These are phyloP conservation scores for Xylariaceae sp. DNA, from an alignment of 2,329 filamentous ascomycete genomes.

Conservation along the genomic window DNA sequence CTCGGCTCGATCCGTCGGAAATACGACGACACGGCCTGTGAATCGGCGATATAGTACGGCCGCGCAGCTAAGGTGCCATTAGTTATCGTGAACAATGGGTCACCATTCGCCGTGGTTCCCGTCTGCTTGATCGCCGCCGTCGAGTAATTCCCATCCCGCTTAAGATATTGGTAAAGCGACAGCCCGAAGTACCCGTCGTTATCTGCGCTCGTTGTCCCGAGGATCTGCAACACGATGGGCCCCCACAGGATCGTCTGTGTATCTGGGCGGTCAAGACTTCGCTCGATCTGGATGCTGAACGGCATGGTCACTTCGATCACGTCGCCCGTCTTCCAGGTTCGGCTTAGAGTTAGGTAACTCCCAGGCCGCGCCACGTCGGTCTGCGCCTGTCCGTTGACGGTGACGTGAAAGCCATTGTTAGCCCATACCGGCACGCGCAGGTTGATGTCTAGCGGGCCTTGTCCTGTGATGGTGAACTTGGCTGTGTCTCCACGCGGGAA, in stretches of 20 bases:
- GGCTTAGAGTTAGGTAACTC: slow-evolving; percentile 31
- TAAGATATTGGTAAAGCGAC: slow-evolving; percentile 32
- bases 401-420: slow-evolving; percentile 28
- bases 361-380: slow-evolving; percentile 20
- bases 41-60: slow-evolving; percentile 33
- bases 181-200: slow-evolving; percentile 27
- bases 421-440: slow-evolving; percentile 32
- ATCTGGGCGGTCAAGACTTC: slow-evolving; percentile 32
- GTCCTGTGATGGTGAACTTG: slow-evolving; percentile 29
- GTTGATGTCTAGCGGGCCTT: slow-evolving; percentile 32
- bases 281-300: slow-evolving; percentile 31
- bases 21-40: slow-evolving; percentile 31
- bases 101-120: slow-evolving; percentile 22
- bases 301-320: slow-evolving; percentile 32
- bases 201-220: slow-evolving; percentile 26
- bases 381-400: slow-evolving; percentile 29
- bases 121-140: slow-evolving; percentile 25
- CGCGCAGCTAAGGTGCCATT: slow-evolving; percentile 23
- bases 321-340: slow-evolving; percentile 31
- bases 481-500: slow-evolving; percentile 29
- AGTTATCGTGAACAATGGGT: slow-evolving; percentile 27
- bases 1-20: slow-evolving; percentile 32
- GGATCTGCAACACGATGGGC: slow-evolving; percentile 30
- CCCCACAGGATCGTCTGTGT: slow-evolving; percentile 35
- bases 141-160: slow-evolving; percentile 33